phyloP scores from a whole-genome alignment of 208 protist genomes.

The Blechomonas ayalai region DNA sequence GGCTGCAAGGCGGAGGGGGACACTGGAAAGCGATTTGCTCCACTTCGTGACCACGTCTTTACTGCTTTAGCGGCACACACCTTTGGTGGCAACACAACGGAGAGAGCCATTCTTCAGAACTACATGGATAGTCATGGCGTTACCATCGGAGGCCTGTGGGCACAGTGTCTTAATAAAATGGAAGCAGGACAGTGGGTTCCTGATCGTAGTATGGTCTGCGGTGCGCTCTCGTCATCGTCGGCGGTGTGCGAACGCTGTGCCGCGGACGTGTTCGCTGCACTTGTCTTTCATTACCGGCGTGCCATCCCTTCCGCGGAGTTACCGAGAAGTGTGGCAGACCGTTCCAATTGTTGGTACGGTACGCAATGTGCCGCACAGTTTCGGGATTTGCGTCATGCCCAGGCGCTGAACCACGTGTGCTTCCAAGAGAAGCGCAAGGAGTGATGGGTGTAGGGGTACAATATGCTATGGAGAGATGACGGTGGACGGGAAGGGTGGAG shows the following conservation, averaged over 20 bases:
- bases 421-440: slow-evolving; percentile 87
- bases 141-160: slow-evolving; percentile 28
- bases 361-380: slow-evolving; percentile 78
- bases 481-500: too few species aligned
- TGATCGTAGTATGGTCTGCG: slow-evolving; percentile 48
- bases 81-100: slow-evolving; percentile 67
- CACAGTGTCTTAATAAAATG: slow-evolving; percentile 34
- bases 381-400: slow-evolving; percentile 70
- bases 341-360: slow-evolving; percentile 87
- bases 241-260: slow-evolving; percentile 58
- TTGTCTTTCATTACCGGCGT: slow-evolving; percentile 79
- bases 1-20: slow-evolving; percentile 12
- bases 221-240: slow-evolving; percentile 19
- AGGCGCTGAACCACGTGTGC: slow-evolving; percentile 86
- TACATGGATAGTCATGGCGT: slow-evolving; percentile 43
- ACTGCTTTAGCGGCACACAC: slow-evolving; percentile 24
- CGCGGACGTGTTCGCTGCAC: slow-evolving; percentile 31
- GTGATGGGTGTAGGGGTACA: slow-evolving; percentile 11
- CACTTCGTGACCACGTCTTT: slow-evolving; percentile 9
- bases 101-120: slow-evolving; percentile 55
- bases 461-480: too few species aligned
- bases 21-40: slow-evolving; percentile 6
- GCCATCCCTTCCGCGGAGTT: slow-evolving; percentile 39
- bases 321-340: slow-evolving; percentile 38
- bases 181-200: slow-evolving; percentile 38